Base-by-base conservation (phyloP, 179 eudicot genomes). In the Silene coronaria region DNA sequence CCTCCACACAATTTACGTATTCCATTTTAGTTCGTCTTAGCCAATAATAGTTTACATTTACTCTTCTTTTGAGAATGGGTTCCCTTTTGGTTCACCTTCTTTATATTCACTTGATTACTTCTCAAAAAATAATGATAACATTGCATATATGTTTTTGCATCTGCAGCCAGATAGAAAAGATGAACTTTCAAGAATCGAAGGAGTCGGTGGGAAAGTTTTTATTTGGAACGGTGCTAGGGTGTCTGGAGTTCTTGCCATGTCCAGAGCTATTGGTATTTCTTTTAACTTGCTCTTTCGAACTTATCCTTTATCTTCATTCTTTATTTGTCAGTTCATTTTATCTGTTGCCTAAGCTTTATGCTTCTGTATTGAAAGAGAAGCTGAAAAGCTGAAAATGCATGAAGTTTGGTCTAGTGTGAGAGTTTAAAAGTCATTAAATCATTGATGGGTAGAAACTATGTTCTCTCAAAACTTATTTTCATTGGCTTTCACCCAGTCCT, bases 161-260 rank as follows among this genome's bases (percentile, higher is more conserved):
- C 66, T 85, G 68, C 87, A 90, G 94, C 94, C 94, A 64, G 90
- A 90, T 70, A 88, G 91, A 82, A 86, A 79, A 79, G 94, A 90
- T 74, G 94, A 90, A 79, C 84, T 88, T 14, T 16, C 36, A 24
- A 87, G 94, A 84, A 90, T 90, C 23, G 94, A 90, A 80, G 75
- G 75, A 60, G 81, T 76, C 72, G 94, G 89, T 46, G 91, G 91
- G 69, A 88, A 63, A 84, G 91, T 90, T 51, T 88, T 90, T 69
- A 84, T 82, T 77, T 90, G 94, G 94, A 83, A 87, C 21, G 94
- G 91, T 62, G 91, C 91, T 61, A 80, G 94, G 78, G 94, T 90
- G 45, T 81, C 82, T 66, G 94, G 94, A 79, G 91, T 90, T 80
- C 94, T 90, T 81, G 87, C 94, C 67, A 90, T 88, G 91, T 90